A percentile compares a stretch with the other conserved stretches of the same genome.
These are phyloP conservation scores for Cryptococcus sp. DNA, from an alignment of 1,284 basidiomycete genomes.

Conservation along the genomic window DNA sequence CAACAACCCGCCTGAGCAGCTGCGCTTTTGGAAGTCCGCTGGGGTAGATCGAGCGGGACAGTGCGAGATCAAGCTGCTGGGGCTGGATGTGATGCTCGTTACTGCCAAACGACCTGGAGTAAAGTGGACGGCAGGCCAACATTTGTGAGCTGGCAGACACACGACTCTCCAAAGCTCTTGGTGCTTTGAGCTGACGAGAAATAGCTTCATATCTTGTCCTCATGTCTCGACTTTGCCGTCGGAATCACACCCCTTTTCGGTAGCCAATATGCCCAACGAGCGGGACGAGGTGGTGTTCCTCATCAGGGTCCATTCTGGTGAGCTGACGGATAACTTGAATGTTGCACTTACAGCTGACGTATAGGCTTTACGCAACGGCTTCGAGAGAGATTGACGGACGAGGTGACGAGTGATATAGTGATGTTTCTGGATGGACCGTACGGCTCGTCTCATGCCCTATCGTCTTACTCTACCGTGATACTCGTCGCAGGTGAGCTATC, in stretches of 20 bases:
- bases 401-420: slow-evolving; percentile 14
- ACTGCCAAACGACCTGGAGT: slow-evolving; percentile 49
- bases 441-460: slow-evolving; percentile 25
- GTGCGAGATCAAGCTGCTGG: slow-evolving; percentile 49
- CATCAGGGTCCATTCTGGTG: slow-evolving; percentile 37
- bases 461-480: slow-evolving; percentile 29
- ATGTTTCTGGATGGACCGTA: slow-evolving; percentile 44
- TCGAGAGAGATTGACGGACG: slow-evolving; percentile 16
- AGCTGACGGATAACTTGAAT: slow-evolving; percentile 4
- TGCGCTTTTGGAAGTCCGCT: too few relatives aligned
- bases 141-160: slow-evolving; percentile 40
- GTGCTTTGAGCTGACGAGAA: not conserved
- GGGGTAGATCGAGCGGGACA: slow-evolving; percentile 11
- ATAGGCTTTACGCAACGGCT: slow-evolving; percentile 31
- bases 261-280: slow-evolving; percentile 32
- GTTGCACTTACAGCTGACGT: not conserved
- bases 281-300: slow-evolving; percentile 31
- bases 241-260: slow-evolving; percentile 45
- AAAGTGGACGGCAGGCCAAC: slow-evolving; percentile 58
- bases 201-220: slow-evolving; percentile 38
- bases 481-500: slow-evolving; percentile 42
- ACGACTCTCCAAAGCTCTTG: too few relatives aligned
- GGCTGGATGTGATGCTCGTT: slow-evolving; percentile 53
- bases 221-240: slow-evolving; percentile 27
- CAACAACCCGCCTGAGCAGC: slow-evolving; percentile 48